Evolutionary conservation across 208 protist species (phyloP), one percentile per base, ranked within the genome.

Genomic region (Trypanosomatidae sp.): DNA sequence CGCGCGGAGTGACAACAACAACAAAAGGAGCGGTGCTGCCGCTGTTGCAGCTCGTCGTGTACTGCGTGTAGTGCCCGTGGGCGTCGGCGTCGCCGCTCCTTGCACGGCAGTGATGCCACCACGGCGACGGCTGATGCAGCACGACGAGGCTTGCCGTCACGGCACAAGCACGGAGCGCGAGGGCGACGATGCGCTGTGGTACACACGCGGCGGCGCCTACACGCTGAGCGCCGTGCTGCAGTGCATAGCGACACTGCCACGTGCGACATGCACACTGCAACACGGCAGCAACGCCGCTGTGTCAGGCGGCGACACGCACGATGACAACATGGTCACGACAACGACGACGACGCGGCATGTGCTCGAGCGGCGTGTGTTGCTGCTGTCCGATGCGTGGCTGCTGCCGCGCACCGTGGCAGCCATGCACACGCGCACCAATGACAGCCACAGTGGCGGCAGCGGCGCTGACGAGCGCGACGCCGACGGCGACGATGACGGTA

Each of bases 331-430:
- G 13, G 2, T 28, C 26, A 30, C 28, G 27, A 35, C 30, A 35
- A 35, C 11, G n/a, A 5, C 18, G n/a, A n/a, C n/a, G n/a, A n/a
- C n/a, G n/a, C n/a, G n/a, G n/a, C n/a, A n/a, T n/a, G n/a, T n/a
- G n/a, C n/a, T 48, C 7, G 32, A 71, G 43, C 43, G 50, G 20
- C 66, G 59, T 21, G 48, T 71, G 24, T 63, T 84, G 30, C 47
- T 80, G 26, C 47, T 88, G 10, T 83, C 74, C 0, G 76, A 89
- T 11, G 54, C 61, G n/a, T 83, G 62, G 58, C 65, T 81, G 22
- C 72, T 78, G 35, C 32, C 63, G 13, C 60, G 75, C 11, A 81
- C 57, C n/a, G 45, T 81, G 33, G 66, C 66, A 0, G 61, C 63
- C 25, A 16, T 84, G 18, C 55, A 76, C 38, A 23, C 41, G 8